Conservation (phyloP, 768 basidiomycete genomes). For the Hydnum rufescens region DNA sequence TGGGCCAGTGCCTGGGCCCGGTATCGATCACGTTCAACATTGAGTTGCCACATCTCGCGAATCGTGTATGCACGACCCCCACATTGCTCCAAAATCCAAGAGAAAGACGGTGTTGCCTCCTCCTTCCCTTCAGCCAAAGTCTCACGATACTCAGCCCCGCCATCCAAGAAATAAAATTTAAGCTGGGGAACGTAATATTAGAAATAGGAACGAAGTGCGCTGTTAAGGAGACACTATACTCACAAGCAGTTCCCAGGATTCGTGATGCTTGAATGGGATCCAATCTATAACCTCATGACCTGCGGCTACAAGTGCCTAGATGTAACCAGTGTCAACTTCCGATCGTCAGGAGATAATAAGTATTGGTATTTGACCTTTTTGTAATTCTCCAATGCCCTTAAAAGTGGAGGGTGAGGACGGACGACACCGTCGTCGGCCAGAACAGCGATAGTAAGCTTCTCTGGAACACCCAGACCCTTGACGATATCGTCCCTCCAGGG, state of each 20-base stretch:
- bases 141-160: conserved; percentile 26
- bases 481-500: conserved; percentile 28
- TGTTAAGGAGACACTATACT: conserved; percentile 15
- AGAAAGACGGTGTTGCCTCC: conserved; percentile 23
- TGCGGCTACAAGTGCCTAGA: conserved; percentile 20
- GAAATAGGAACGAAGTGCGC: conserved; percentile 3
- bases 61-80: conserved; percentile 21
- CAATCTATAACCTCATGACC: conserved; percentile 35
- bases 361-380: conserved; percentile 13
- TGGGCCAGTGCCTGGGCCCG: conserved; percentile 23
- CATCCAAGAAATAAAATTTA: conserved; percentile 31
- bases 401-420: conserved; percentile 29
- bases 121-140: conserved; percentile 20
- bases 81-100: conserved; percentile 26
- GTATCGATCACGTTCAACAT: conserved; percentile 25
- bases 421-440: conserved; percentile 34
- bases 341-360: neutral
- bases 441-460: conserved; percentile 26
- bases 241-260: conserved; percentile 31
- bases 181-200: conserved; percentile 19
- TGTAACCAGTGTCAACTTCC: neutral
- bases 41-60: conserved; percentile 27
- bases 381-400: conserved; percentile 22
- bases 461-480: conserved; percentile 22
- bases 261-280: conserved; percentile 25